Evolutionary conservation across 2,329 filamentous ascomycete genomes (phyloP).

Genomic region (Beauveria australis): DNA sequence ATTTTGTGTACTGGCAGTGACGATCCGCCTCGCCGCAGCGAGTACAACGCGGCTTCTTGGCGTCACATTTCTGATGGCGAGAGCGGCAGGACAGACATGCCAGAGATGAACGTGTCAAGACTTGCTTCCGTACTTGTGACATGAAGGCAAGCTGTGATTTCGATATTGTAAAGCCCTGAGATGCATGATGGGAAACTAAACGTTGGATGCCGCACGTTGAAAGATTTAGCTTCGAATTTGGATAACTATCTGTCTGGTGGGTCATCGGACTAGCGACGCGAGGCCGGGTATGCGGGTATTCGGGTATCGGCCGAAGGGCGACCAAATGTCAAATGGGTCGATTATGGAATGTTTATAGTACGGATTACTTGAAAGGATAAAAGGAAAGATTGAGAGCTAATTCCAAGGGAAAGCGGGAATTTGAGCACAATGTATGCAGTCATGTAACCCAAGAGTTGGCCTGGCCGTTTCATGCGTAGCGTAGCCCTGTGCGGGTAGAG

Average conservation of each 20-base stretch:
- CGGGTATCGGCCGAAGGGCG: conserved; percentile 3
- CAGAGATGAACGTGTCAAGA: conserved; percentile 23
- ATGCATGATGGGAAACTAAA: background rate
- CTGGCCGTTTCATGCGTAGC: background rate
- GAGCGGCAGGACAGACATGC: conserved; percentile 45
- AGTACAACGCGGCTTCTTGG: conserved; percentile 35
- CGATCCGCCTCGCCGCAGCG: conserved; percentile 35
- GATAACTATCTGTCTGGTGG: background rate
- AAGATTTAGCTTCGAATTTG: background rate
- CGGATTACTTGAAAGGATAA: background rate
- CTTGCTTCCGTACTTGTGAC: conserved; percentile 6
- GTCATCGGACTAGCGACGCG: background rate
- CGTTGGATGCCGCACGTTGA: background rate
- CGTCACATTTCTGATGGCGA: conserved; percentile 46
- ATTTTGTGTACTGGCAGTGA: conserved; percentile 42
- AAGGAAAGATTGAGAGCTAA: background rate
- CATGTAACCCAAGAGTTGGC: background rate
- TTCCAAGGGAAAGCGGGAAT: background rate
- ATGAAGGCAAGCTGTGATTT: background rate
- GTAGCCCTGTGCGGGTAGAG: background rate
- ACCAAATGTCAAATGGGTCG: background rate
- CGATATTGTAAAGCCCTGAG: background rate
- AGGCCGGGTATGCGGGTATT: conserved; percentile 13
- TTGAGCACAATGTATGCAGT: background rate
- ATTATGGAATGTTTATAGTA: background rate